Evolutionary conservation across 176 grass and related monocot species (phyloP).

Genomic region (Cenchrus americanus): DNA sequence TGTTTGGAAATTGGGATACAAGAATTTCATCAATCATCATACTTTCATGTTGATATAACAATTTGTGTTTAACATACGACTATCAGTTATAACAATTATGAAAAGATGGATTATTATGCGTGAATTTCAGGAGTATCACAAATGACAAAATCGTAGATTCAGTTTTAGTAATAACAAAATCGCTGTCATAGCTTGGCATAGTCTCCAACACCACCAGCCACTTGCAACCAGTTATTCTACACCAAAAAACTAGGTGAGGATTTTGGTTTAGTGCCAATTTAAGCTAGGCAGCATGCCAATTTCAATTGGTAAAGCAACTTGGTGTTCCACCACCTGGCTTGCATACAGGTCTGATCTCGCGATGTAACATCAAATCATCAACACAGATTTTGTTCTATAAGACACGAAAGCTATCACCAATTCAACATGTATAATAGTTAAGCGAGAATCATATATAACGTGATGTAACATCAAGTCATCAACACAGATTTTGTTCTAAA

Average conservation of each 20-base stretch:
- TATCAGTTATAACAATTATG: too few species aligned
- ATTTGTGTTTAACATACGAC: neutral
- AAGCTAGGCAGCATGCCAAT: too few species aligned
- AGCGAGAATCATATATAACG: neutral
- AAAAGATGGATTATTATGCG: too few species aligned
- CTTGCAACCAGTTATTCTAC: too few species aligned
- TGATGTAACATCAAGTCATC: too few species aligned
- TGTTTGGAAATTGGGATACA: neutral
- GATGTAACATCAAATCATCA: too few species aligned
- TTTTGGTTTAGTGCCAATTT: too few species aligned
- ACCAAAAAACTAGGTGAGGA: too few species aligned
- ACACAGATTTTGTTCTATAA: too few species aligned
- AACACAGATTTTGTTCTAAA: neutral
- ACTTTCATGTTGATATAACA: neutral
- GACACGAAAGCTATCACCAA: neutral
- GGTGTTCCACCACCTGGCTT: neutral
- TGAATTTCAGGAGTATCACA: too few species aligned
- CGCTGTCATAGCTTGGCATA: too few species aligned
- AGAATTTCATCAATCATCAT: neutral
- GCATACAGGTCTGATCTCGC: neutral
- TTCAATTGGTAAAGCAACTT: neutral
- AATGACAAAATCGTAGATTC: neutral
- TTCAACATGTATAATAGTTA: neutral
- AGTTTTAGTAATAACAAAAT: neutral
- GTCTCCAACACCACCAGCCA: too few species aligned